phyloP scores from a whole-genome alignment of 2,329 filamentous ascomycete genomes.

The Teratosphaeria viscida region DNA sequence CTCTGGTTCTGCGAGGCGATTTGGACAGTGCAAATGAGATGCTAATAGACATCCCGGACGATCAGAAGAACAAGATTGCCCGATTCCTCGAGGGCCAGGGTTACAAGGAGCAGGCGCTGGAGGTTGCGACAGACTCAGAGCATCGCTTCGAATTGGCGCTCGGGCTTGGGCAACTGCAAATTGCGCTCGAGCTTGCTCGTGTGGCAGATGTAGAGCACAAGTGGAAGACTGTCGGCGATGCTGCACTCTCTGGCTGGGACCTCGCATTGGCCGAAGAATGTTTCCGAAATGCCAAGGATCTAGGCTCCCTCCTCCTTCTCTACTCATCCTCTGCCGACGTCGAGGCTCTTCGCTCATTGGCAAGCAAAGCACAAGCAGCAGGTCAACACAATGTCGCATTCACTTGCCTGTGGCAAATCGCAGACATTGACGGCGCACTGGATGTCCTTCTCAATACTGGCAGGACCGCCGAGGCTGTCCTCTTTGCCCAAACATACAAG shows the following conservation, averaged over 20 bases:
- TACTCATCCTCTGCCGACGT: constrained; percentile 77
- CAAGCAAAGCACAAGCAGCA: constrained; percentile 61
- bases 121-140: constrained; percentile 88
- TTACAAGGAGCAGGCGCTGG: constrained; percentile 88
- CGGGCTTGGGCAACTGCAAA: constrained; percentile 68
- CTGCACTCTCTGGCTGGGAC: constrained; percentile 78
- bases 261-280: constrained; percentile 82
- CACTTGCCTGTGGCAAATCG: constrained; percentile 76
- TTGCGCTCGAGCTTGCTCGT: constrained; percentile 74
- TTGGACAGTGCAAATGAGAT: constrained; percentile 84
- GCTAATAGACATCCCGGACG: constrained; percentile 68
- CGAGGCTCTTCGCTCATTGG: constrained; percentile 61
- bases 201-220: constrained; percentile 86
- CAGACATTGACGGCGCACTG: constrained; percentile 71
- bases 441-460: constrained; percentile 70
- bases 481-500: constrained; percentile 94
- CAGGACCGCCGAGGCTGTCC: constrained; percentile 71
- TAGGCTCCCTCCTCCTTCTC: constrained; percentile 78
- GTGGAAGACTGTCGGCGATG: constrained; percentile 95
- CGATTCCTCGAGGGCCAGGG: constrained; percentile 95
- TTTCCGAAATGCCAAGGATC: constrained; percentile 80
- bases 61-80: constrained; percentile 96
- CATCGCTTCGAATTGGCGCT: constrained; percentile 94
- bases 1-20: constrained; percentile 83
- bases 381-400: constrained; percentile 90